A percentile compares a stretch with the other conserved stretches of the same genome.
phyloP scores from a whole-genome alignment of 1,284 basidiomycete species.

The Lignosus rhinocerotis region DNA sequence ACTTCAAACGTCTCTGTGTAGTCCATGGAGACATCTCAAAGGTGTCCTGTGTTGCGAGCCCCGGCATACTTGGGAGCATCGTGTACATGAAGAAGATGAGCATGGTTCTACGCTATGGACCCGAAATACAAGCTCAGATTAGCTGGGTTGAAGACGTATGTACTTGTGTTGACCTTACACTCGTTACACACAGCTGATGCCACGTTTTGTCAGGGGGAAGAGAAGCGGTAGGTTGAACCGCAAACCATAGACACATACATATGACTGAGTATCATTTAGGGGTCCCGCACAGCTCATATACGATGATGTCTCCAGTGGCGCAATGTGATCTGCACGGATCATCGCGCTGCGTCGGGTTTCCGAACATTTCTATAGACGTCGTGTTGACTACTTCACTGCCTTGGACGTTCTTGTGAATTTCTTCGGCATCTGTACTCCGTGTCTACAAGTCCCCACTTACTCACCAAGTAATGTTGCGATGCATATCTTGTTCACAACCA shows the following conservation, averaged over 20 bases:
- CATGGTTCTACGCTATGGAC: slow-evolving; percentile 50
- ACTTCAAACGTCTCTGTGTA: not conserved
- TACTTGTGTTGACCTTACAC: not conserved
- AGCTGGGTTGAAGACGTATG: slow-evolving; percentile 42
- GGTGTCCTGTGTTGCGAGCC: slow-evolving; percentile 24
- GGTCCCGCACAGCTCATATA: not conserved
- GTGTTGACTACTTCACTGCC: too few relatives aligned
- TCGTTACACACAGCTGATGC: not conserved
- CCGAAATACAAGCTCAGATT: slow-evolving; percentile 45
- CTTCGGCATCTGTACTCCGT: too few relatives aligned
- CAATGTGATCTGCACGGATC: not conserved
- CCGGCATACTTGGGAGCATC: slow-evolving; percentile 16
- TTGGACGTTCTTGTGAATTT: too few relatives aligned
- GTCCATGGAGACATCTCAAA: slow-evolving; percentile 42
- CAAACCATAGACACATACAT: not conserved
- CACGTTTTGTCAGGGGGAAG: not conserved
- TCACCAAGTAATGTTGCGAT: too few relatives aligned
- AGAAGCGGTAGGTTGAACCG: not conserved
- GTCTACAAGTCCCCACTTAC: too few relatives aligned
- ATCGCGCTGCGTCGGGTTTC: not conserved
- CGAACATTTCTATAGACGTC: not conserved
- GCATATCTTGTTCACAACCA: too few relatives aligned
- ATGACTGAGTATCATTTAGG: not conserved
- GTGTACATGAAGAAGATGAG: slow-evolving; percentile 44
- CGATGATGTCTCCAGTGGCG: not conserved